phyloP scores from a whole-genome alignment of 805 yeast genomes.

The Barnettozyma californica region DNA sequence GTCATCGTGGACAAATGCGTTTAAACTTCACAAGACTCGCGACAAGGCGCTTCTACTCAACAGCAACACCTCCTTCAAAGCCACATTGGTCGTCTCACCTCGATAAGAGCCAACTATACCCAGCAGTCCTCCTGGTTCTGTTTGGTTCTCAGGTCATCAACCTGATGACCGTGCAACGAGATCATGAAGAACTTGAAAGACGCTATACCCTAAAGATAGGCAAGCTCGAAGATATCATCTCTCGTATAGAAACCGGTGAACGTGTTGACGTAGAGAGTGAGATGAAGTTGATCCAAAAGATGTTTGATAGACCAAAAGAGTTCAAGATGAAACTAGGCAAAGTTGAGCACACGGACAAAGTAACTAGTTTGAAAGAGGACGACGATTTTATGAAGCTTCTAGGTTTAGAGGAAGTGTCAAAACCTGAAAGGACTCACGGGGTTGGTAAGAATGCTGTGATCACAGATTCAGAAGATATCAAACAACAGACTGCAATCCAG shows the following conservation, averaged over 20 bases:
- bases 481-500: slow-evolving; percentile 26
- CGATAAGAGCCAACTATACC: slow-evolving; percentile 33
- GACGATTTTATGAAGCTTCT: slow-evolving; percentile 15
- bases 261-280: slow-evolving; percentile 37
- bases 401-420: slow-evolving; percentile 7
- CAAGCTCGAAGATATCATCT: slow-evolving; percentile 34
- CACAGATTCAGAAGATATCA: slow-evolving; percentile 12
- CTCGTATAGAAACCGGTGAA: slow-evolving; percentile 33
- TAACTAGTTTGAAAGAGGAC: slow-evolving; percentile 13
- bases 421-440: background rate
- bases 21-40: background rate
- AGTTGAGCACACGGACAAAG: slow-evolving; percentile 11
- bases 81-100: slow-evolving; percentile 17
- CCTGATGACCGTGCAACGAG: slow-evolving; percentile 37
- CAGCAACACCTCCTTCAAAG: background rate
- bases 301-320: slow-evolving; percentile 20
- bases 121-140: slow-evolving; percentile 37
- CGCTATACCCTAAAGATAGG: slow-evolving; percentile 33
- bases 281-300: slow-evolving; percentile 31
- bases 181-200: slow-evolving; percentile 34
- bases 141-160: slow-evolving; percentile 44
- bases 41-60: background rate
- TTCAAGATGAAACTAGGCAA: slow-evolving; percentile 7
- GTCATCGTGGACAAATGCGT: background rate
- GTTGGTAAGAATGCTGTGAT: slow-evolving; percentile 7